Evolutionary conservation across 805 yeast species (phyloP), one percentile per base, ranked within the genome.

Genomic region (Candida khao-thaluensis): DNA sequence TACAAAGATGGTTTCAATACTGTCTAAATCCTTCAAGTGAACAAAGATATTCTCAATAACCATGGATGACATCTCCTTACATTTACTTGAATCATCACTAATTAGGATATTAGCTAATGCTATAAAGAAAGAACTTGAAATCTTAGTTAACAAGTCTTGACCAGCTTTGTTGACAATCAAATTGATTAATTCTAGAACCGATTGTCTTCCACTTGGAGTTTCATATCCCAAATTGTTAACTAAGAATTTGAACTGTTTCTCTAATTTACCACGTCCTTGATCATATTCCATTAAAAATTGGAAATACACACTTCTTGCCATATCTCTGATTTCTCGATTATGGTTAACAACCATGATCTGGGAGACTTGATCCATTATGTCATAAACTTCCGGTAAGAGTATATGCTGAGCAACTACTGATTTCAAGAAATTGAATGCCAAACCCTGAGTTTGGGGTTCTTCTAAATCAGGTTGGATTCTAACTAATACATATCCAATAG

Each of bases 221-320:
- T 95, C 90, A 56, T 93, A 93, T 17, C 80, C 74, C 47, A 93
- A 66, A 57, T 93, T 93, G 40, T 77, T 78, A 7, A 90, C 85
- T 60, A 93, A 69, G 55, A 83, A 81, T 47, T 82, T 79, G 62
- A 91, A 82, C 48, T 87, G 95, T 50, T 82, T 85, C 47, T 85
- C 93, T 34, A 93, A 59, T 47, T 87, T 76, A 3, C 91, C 89
- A 51, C 81, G 74, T 22, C 98, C 89, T 64, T 91, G 97, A 51
- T 95, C 98, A 54, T 86, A 93, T 51, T 89, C 96, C 84, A 88
- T 84, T 54, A 93, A 64, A 51, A 93, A 93, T 51, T 82, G 89
- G 58, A 79, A 84, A 56, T 80, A 93, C 2, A 85, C 79, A 47
- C 86, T 77, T 60, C 98, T 76, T 7, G 97, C 79, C 60, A 85